phyloP scores from a whole-genome alignment of 495 filamentous ascomycete genomes.

The Penicillium soppii region DNA sequence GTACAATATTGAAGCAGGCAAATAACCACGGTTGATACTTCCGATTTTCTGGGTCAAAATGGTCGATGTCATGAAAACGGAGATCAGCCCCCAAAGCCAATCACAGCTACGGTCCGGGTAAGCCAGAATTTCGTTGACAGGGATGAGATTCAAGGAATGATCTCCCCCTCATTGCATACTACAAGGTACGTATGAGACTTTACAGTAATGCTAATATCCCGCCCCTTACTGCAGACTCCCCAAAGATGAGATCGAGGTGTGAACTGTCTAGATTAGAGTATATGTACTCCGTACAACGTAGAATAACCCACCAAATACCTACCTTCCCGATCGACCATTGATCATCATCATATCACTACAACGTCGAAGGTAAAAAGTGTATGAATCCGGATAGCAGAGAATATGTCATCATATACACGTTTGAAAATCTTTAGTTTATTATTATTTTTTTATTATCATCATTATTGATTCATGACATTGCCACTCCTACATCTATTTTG shows the following conservation, averaged over 20 bases:
- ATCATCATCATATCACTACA: slow-evolving; percentile 3
- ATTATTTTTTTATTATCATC: too few relatives aligned
- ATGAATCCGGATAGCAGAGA: background rate
- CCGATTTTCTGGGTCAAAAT: slow-evolving; percentile 6
- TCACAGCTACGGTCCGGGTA: background rate
- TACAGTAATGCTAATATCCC: slow-evolving; percentile 15
- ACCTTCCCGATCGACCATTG: background rate
- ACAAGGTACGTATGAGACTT: too few relatives aligned
- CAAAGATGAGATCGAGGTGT: background rate
- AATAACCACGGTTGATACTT: slow-evolving; percentile 22
- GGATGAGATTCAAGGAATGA: background rate
- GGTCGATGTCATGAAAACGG: slow-evolving; percentile 26
- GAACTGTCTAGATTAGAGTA: background rate
- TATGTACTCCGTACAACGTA: background rate
- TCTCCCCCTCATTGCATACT: background rate
- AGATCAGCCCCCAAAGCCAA: too few relatives aligned
- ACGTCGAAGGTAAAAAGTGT: background rate
- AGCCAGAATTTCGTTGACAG: background rate
- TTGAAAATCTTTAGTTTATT: too few relatives aligned
- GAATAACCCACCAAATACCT: background rate
- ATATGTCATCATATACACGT: slow-evolving; percentile 23
- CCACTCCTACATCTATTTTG: background rate
- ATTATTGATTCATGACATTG: too few relatives aligned
- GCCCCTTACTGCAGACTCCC: slow-evolving; percentile 18
- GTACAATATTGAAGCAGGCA: too few relatives aligned